Evolutionary conservation across 1,139 yeast genomes (phyloP).

Genomic region (Blastobotrys arbuscula): DNA sequence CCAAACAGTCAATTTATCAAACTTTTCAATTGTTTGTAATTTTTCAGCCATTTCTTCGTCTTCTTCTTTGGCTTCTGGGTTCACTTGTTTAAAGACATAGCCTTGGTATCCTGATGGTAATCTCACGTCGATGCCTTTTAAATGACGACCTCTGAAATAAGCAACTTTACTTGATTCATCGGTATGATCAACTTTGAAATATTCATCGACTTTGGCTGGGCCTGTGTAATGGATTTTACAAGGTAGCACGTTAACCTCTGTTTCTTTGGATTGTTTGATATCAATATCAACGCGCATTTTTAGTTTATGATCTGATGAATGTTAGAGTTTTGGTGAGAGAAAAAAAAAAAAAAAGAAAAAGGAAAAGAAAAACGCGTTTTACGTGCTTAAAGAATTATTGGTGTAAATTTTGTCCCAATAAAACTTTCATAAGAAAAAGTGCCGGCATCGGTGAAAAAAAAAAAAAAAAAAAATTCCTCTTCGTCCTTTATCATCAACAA

Average conservation of each 20-base stretch:
- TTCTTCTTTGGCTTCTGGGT: slow-evolving; percentile 13
- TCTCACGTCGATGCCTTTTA: slow-evolving; percentile 20
- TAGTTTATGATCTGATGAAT: too few species aligned
- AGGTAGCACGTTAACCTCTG: slow-evolving; percentile 25
- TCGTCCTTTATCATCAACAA: not conserved
- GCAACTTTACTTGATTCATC: slow-evolving; percentile 10
- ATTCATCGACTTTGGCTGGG: slow-evolving; percentile 22
- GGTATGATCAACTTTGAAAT: slow-evolving; percentile 16
- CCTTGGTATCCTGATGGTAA: slow-evolving; percentile 22
- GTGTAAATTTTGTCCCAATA: not conserved
- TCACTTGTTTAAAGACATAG: slow-evolving; percentile 12
- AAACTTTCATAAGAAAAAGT: not conserved
- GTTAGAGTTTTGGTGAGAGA: not conserved
- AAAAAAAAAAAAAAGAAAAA: not conserved
- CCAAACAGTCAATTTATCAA: slow-evolving; percentile 26
- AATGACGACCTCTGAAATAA: slow-evolving; percentile 27
- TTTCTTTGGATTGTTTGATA: not conserved
- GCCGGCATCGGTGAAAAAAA: too few species aligned
- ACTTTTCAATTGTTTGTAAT: slow-evolving; percentile 18
- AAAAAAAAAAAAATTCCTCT: too few species aligned
- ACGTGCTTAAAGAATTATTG: too few species aligned
- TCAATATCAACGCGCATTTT: slow-evolving; percentile 2
- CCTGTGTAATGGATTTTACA: slow-evolving; percentile 28
- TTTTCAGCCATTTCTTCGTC: slow-evolving; percentile 12
- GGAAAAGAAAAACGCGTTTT: not conserved